Percentiles rank a stretch among this genome's conserved stretches.
These are phyloP conservation scores for Trichoderma lentiforme DNA, from an alignment of 2,329 filamentous ascomycete genomes.

Conservation along the genomic window DNA sequence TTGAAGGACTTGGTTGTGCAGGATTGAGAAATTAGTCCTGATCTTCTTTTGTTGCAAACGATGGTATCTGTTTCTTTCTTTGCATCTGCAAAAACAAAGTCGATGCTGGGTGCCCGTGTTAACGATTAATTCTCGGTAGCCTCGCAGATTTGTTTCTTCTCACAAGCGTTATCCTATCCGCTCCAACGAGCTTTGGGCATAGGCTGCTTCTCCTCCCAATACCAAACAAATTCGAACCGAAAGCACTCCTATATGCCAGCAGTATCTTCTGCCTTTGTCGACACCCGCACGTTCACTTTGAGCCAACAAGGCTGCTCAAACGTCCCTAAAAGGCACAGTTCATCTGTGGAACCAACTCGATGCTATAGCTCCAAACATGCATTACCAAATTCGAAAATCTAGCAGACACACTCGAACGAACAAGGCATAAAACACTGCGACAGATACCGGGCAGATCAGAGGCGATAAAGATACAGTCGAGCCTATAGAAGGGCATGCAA, in stretches of 20 bases:
- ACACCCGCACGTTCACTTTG: not conserved
- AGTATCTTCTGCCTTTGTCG: not conserved
- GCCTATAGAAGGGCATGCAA: not conserved
- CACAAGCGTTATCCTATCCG: not conserved
- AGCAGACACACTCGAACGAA: not conserved
- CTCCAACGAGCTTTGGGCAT: not conserved
- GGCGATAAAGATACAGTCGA: not conserved
- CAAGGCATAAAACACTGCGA: not conserved
- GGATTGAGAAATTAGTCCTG: not conserved
- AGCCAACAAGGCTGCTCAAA: not conserved
- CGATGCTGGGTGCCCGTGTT: not conserved
- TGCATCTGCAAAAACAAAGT: not conserved
- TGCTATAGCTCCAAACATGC: not conserved
- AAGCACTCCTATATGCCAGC: too few relatives aligned
- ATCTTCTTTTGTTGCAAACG: not conserved
- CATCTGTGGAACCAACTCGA: not conserved
- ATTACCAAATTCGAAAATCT: not conserved
- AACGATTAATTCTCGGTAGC: not conserved
- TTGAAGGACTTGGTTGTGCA: not conserved
- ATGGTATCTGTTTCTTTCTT: not conserved
- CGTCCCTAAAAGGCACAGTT: not conserved
- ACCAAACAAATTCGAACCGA: not conserved
- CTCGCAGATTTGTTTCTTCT: not conserved
- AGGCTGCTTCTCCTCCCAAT: not conserved
- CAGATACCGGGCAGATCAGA: not conserved